Conservation (phyloP, 108 stramenopile species). For the Phaeodactylum tricornutum region DNA sequence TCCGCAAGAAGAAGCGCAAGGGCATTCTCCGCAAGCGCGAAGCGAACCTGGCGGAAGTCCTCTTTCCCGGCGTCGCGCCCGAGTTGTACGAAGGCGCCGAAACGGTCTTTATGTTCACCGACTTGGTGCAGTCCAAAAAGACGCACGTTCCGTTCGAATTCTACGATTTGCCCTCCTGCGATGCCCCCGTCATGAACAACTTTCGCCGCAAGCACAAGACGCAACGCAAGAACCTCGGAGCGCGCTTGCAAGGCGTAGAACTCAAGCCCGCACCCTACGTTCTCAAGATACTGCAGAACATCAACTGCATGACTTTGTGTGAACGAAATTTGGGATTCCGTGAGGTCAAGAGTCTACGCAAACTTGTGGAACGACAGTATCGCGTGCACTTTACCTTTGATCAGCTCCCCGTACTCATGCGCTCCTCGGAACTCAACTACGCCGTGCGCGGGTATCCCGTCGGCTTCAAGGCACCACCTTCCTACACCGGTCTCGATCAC, state of each 20-base stretch:
- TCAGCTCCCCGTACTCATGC: slow-evolving; percentile 66
- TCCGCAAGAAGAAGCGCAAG: slow-evolving; percentile 68
- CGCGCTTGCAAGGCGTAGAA: slow-evolving; percentile 60
- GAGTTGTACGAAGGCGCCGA: slow-evolving; percentile 44
- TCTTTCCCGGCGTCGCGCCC: slow-evolving; percentile 73
- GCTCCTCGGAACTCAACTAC: slow-evolving; percentile 67
- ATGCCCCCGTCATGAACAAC: slow-evolving; percentile 11
- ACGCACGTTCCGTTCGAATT: slow-evolving; percentile 95
- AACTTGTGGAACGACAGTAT: slow-evolving; percentile 91
- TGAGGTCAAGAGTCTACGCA: slow-evolving; percentile 54
- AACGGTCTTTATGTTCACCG: slow-evolving; percentile 58
- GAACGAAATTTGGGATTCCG: slow-evolving; percentile 37
- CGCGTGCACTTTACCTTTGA: slow-evolving; percentile 84
- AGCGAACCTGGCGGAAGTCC: slow-evolving; percentile 42
- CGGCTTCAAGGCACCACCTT: slow-evolving; percentile 62
- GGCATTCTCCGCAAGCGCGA: slow-evolving; percentile 39
- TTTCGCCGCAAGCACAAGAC: background rate
- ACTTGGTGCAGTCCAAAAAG: slow-evolving; percentile 64
- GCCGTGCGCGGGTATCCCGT: slow-evolving; percentile 76
- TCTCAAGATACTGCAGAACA: slow-evolving; percentile 31
- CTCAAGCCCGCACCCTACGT: slow-evolving; percentile 54
- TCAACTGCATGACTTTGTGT: slow-evolving; percentile 52
- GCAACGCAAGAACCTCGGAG: slow-evolving; percentile 53
- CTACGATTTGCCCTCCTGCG: slow-evolving; percentile 83
- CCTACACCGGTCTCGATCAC: slow-evolving; percentile 30